These are phyloP conservation scores for Evernia prunastri DNA, from an alignment of 495 filamentous ascomycete genomes.

Conservation along the genomic window DNA sequence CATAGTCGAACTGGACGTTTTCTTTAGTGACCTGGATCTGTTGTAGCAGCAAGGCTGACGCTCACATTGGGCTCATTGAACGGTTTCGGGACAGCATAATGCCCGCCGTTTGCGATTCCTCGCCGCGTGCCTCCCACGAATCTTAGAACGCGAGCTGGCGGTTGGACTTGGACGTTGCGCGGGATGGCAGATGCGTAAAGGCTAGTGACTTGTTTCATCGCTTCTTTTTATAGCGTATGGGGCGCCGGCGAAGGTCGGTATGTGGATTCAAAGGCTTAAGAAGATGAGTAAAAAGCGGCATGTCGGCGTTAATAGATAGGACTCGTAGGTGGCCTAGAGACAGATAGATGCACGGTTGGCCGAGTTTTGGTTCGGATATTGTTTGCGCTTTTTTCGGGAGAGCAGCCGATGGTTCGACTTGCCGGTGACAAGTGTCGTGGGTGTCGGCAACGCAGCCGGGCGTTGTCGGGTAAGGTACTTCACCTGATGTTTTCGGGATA, in stretches of 20 bases:
- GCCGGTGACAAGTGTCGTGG: not conserved
- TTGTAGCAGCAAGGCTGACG: slow-evolving; percentile 14
- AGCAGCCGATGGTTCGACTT: not conserved
- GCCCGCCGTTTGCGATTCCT: slow-evolving; percentile 41
- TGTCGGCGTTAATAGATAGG: not conserved
- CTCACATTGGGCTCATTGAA: slow-evolving; percentile 91
- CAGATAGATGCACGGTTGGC: not conserved
- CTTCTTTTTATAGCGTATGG: not conserved
- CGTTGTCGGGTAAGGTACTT: too few relatives aligned
- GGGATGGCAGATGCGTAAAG: not conserved
- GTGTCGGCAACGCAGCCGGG: not conserved
- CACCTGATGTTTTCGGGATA: too few relatives aligned
- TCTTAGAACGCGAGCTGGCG: not conserved
- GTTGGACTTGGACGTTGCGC: slow-evolving; percentile 5
- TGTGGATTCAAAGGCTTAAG: not conserved
- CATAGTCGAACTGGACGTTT: slow-evolving; percentile 70
- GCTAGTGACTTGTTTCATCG: not conserved
- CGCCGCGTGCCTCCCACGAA: not conserved
- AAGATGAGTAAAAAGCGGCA: not conserved
- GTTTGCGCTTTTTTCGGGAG: not conserved
- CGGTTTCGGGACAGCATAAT: slow-evolving; percentile 79
- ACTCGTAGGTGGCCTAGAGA: not conserved
- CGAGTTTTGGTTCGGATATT: not conserved
- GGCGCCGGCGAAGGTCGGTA: not conserved
- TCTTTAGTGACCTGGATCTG: not conserved